phyloP scores from a whole-genome alignment of 176 grass and related monocot genomes.

The Triticum monococcum region DNA sequence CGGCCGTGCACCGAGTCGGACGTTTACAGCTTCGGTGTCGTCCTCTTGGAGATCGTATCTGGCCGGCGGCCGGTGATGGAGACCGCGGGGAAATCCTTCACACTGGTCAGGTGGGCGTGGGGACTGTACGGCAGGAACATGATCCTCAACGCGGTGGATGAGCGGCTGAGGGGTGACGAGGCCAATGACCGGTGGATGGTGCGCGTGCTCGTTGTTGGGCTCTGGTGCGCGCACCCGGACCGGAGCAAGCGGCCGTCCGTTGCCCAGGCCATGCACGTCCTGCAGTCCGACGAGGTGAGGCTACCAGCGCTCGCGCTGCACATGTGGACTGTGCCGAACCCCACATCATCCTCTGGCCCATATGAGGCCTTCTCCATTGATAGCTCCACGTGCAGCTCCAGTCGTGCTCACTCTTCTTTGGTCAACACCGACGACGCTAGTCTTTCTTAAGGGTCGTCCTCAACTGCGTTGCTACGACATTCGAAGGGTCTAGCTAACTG shows the following conservation, averaged over 20 bases:
- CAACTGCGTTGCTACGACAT: not conserved
- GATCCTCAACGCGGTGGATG: constrained; percentile 17
- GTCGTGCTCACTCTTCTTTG: not conserved
- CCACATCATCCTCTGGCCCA: not conserved
- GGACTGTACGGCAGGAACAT: not conserved
- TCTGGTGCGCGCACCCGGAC: not conserved
- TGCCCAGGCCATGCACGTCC: not conserved
- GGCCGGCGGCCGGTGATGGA: too few species aligned
- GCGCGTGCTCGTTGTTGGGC: not conserved
- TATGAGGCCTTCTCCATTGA: not conserved
- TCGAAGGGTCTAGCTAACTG: too few species aligned
- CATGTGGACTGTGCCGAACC: not conserved
- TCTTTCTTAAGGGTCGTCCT: not conserved
- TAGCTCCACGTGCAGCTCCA: not conserved
- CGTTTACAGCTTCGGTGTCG: too few species aligned
- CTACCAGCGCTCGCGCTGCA: not conserved
- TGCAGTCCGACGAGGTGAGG: not conserved
- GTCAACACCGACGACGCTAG: not conserved
- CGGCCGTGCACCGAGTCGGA: too few species aligned
- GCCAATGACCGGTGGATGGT: not conserved
- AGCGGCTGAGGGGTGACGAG: not conserved
- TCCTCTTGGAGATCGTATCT: too few species aligned
- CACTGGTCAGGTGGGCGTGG: constrained; percentile 32
- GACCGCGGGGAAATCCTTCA: too few species aligned
- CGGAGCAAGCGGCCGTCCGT: not conserved